Evolutionary conservation across 148 eudicot genomes (phyloP).

Genomic region (Fagopyrum homotropicum): DNA sequence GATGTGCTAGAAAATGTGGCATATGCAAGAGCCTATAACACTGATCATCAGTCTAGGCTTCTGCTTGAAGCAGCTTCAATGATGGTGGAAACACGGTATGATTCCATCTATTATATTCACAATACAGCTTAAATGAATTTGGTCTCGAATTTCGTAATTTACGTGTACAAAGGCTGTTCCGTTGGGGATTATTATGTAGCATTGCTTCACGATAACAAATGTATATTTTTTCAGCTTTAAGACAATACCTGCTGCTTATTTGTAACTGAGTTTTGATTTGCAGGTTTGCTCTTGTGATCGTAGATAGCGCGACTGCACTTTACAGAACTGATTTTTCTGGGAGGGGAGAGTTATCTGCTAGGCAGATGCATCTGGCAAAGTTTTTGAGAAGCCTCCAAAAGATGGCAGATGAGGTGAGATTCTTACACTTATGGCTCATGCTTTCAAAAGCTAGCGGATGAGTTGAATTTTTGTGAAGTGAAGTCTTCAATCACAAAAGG

Average conservation of each 20-base stretch:
- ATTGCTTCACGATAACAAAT: neutral
- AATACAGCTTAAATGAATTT: neutral
- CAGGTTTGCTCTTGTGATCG: constrained; percentile 96
- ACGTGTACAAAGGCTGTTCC: neutral
- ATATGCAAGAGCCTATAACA: constrained; percentile 95
- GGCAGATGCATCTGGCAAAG: constrained; percentile 97
- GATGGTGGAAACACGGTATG: constrained; percentile 96
- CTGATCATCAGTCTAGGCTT: constrained; percentile 98
- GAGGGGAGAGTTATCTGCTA: constrained; percentile 93
- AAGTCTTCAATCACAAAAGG: neutral
- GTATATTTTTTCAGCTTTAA: neutral
- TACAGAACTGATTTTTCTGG: constrained; percentile 97
- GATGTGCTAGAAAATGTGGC: constrained; percentile 98
- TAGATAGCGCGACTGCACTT: constrained; percentile 97
- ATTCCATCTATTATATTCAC: neutral
- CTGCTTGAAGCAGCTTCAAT: constrained; percentile 97
- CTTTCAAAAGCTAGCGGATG: no score
- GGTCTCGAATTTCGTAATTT: neutral
- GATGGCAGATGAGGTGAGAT: constrained; percentile 80
- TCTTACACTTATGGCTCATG: neutral
- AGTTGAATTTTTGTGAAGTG: neutral
- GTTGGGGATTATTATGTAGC: neutral
- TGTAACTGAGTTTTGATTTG: neutral
- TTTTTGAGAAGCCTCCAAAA: constrained; percentile 95
- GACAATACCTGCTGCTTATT: neutral